Conservation (phyloP, 306 rosid species). For the Inga oerstediana region DNA sequence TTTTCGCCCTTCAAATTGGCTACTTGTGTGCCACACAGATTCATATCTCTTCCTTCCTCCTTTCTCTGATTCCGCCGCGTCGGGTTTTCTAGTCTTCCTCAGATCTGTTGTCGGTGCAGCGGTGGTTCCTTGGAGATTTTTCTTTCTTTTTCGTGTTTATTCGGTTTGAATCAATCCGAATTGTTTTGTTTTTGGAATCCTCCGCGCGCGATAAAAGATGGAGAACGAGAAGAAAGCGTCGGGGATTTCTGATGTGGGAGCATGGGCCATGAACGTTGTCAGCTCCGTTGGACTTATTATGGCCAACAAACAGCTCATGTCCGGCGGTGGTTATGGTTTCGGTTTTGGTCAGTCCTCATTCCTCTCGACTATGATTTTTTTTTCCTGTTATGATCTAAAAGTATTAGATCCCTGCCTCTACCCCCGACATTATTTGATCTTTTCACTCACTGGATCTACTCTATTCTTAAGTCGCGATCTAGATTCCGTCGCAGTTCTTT, state of each 20-base stretch:
- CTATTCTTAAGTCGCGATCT: conserved; percentile 19
- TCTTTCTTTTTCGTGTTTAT: background rate
- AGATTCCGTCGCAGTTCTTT: background rate
- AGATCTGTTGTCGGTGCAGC: conserved; percentile 37
- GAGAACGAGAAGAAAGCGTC: conserved; percentile 74
- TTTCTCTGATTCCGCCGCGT: background rate
- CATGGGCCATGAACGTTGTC: conserved; percentile 88
- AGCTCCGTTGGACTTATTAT: conserved; percentile 92
- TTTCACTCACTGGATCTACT: conserved; percentile 12
- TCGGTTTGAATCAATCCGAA: background rate
- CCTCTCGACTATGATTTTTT: background rate
- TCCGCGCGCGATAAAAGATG: conserved; percentile 37
- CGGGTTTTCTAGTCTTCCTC: background rate
- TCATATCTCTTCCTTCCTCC: background rate
- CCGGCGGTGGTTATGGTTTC: conserved; percentile 73
- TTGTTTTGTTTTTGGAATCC: conserved; percentile 7
- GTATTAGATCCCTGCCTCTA: conserved; percentile 30
- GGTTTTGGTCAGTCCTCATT: conserved; percentile 55
- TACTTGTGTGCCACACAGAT: background rate
- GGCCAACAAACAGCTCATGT: conserved; percentile 96
- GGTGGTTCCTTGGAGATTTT: background rate
- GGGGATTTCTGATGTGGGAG: conserved; percentile 74
- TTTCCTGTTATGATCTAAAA: conserved; percentile 20
- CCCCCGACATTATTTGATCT: conserved; percentile 16
- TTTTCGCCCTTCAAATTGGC: background rate